These are phyloP conservation scores for Pigoraptor vietnamica DNA, from an alignment of 78 protist genomes.

Conservation along the genomic window DNA sequence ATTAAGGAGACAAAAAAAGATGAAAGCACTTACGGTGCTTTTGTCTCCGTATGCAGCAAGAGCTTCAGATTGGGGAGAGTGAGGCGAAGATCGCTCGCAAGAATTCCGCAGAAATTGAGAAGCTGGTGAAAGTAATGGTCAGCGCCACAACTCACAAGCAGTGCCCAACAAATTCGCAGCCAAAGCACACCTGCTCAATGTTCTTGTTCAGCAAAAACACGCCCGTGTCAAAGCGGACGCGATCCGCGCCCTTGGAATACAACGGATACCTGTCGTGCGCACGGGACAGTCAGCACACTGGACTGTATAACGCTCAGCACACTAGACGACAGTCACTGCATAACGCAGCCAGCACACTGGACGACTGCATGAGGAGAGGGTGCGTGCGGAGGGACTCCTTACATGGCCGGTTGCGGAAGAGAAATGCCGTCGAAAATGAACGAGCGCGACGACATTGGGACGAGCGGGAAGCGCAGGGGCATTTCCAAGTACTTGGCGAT, in stretches of 20 bases:
- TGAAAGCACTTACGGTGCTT: background rate
- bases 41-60: background rate
- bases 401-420: background rate
- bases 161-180: no score
- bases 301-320: no score
- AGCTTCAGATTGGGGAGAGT: background rate
- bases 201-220: background rate
- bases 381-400: background rate
- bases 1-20: no score
- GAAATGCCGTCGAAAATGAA: background rate
- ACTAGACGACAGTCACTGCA: no score
- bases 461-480: background rate
- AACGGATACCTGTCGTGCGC: background rate
- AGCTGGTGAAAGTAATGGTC: no score
- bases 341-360: background rate
- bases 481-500: background rate
- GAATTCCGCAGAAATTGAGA: background rate
- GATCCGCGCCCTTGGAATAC: background rate
- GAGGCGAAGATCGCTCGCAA: background rate
- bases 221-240: background rate
- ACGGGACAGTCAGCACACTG: no score
- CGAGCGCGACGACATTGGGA: background rate
- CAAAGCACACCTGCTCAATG: slow-evolving; percentile 8
- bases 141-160: no score
- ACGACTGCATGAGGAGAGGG: background rate